phyloP scores from a whole-genome alignment of 1,284 basidiomycete species.

The Marasmius oreades region DNA sequence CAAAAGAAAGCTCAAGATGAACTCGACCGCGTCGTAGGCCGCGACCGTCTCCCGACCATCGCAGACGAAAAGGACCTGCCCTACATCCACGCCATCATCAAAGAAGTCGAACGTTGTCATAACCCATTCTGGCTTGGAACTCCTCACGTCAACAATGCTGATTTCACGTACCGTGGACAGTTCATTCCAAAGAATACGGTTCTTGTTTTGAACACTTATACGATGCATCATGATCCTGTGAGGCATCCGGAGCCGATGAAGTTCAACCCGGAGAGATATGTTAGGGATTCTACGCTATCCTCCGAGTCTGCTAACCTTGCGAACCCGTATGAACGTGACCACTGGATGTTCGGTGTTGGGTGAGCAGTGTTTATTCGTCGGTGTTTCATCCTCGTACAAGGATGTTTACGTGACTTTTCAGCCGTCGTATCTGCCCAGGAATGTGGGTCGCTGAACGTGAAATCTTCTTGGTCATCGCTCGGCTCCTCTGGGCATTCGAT shows the following conservation, averaged over 20 bases:
- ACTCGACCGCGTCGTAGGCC: conserved; percentile 33
- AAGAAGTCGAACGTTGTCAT: conserved; percentile 23
- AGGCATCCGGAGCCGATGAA: conserved; percentile 31
- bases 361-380: background rate
- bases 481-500: conserved; percentile 3
- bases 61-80: conserved; percentile 31
- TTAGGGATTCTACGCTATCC: conserved; percentile 26
- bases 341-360: conserved; percentile 35
- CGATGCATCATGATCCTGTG: conserved; percentile 35
- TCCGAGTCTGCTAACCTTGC: conserved; percentile 33
- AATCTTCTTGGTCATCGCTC: background rate
- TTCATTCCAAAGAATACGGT: conserved; percentile 38
- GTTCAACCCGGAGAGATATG: conserved; percentile 31
- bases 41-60: conserved; percentile 25
- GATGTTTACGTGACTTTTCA: background rate
- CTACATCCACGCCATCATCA: conserved; percentile 21
- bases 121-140: conserved; percentile 38
- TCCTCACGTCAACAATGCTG: conserved; percentile 33
- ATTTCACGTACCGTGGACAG: conserved; percentile 36
- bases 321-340: conserved; percentile 38
- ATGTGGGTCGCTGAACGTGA: conserved; percentile 5
- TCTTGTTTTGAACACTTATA: conserved; percentile 35
- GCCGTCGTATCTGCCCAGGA: conserved; percentile 2
- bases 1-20: conserved; percentile 18
- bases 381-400: background rate